Percentiles rank a stretch among this genome's conserved stretches.
These are phyloP conservation scores for Phytophthora hibernalis DNA, from an alignment of 352 stramenopile genomes.

Conservation along the genomic window DNA sequence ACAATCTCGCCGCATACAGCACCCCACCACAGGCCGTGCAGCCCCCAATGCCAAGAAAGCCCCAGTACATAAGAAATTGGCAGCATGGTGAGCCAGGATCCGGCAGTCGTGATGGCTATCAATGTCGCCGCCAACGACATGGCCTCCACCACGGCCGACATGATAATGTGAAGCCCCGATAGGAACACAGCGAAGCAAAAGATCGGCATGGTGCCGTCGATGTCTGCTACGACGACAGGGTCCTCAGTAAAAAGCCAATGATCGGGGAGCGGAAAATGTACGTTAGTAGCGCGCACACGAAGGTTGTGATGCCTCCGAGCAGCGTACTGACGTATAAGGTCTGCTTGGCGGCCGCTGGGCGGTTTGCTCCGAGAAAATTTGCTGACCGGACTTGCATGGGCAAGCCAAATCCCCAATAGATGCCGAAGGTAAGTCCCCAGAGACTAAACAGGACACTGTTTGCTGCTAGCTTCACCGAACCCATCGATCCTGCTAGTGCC, in stretches of 20 bases:
- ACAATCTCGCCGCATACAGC: slow-evolving; percentile 70
- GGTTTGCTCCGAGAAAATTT: slow-evolving; percentile 82
- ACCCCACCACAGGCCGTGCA: slow-evolving; percentile 80
- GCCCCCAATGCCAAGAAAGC: slow-evolving; percentile 52
- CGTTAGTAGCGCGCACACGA: slow-evolving; percentile 59
- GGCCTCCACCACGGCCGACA: slow-evolving; percentile 81
- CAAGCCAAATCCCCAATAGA: slow-evolving; percentile 87
- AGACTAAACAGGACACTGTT: slow-evolving; percentile 88
- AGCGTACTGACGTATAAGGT: slow-evolving; percentile 74
- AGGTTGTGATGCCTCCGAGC: slow-evolving; percentile 61
- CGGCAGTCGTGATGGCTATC: slow-evolving; percentile 67
- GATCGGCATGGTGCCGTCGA: slow-evolving; percentile 67
- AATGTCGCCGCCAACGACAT: slow-evolving; percentile 81
- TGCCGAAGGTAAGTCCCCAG: slow-evolving; percentile 81
- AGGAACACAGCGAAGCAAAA: slow-evolving; percentile 82
- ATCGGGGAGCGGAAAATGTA: slow-evolving; percentile 65
- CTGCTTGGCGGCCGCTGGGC: slow-evolving; percentile 61
- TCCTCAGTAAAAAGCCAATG: slow-evolving; percentile 78
- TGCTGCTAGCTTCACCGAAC: slow-evolving; percentile 65
- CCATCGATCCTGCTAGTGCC: slow-evolving; percentile 69
- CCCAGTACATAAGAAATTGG: slow-evolving; percentile 69
- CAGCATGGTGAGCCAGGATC: slow-evolving; percentile 82
- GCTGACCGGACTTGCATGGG: slow-evolving; percentile 78
- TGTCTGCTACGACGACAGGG: slow-evolving; percentile 54
- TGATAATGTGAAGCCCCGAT: slow-evolving; percentile 78